Base-by-base conservation (phyloP, 345 rosid genomes). In the Syzygium aromaticum region DNA sequence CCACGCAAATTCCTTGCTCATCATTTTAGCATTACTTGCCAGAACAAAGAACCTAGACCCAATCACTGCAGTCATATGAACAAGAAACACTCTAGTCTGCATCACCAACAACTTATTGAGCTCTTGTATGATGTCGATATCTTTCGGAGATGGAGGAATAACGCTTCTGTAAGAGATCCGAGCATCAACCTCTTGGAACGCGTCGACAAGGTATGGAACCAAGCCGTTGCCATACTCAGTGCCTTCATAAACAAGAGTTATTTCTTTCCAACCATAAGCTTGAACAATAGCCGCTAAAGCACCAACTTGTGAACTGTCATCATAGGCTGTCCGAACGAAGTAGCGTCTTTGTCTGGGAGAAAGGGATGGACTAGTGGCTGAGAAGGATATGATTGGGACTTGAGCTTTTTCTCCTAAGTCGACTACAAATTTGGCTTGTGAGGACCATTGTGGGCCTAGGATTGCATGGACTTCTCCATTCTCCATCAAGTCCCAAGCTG, bases 401-500 rank as follows among this genome's bases (percentile, higher is more conserved):
- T 88, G 88, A 83, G 90, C 87, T 57, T 89, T 91, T 28, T 21
- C 51, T 33, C 94, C 93, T 0, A 90, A 86, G 13, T 87, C 89
- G 19, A 90, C 51, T 4, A 92, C 52, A 54, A 92, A 90, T 28
- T 87, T 78, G 27, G 93, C 89, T 54, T 91, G 90, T 85, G 40
- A 88, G 23, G 93, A 88, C 51, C 54, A 54, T 51, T 63, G 17
- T 25, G 94, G 93, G 1, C 93, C 93, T 3, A 93, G 25, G 57
- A 93, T 92, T 23, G 92, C 93, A 7, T 90, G 88, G 40, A 92
- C 93, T 78, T 89, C 52, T 43, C 53, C 87, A 46, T 93, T 92
- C 53, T 90, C 46, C 33, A 93, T 87, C 88, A 92, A 84, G n/a
- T 92, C 93, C 10, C 87, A 22, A n/a, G 90, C 94, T 92, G 93